A percentile compares a stretch with the other conserved stretches of the same genome.
These are phyloP conservation scores for Trichosporon sp. DNA, from an alignment of 1,284 basidiomycete genomes.

Conservation along the genomic window DNA sequence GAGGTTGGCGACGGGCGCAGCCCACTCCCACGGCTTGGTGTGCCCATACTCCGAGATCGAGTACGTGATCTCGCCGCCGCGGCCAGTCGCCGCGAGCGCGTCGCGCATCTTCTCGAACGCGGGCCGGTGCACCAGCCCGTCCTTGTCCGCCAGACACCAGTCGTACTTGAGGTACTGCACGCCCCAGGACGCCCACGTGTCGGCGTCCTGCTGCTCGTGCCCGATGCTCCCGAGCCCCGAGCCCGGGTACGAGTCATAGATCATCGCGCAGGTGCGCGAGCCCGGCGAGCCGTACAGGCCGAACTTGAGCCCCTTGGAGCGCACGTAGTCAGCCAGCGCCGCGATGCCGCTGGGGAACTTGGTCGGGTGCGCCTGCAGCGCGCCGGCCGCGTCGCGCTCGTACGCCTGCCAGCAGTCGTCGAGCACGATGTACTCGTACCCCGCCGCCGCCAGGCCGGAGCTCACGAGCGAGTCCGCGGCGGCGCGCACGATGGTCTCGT, in stretches of 20 bases:
- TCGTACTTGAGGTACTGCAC: conserved; percentile 8
- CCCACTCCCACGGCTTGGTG: conserved; percentile 7
- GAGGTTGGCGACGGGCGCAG: background rate
- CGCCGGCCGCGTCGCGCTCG: background rate
- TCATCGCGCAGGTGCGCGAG: background rate
- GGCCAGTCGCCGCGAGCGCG: background rate
- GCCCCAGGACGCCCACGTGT: conserved; percentile 3
- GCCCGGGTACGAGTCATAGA: conserved; percentile 1
- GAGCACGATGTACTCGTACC: background rate
- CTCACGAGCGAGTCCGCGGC: background rate
- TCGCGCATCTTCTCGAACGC: conserved; percentile 4
- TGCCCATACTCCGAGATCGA: conserved; percentile 6
- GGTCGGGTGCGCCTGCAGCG: background rate
- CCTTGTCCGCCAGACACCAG: conserved; percentile 6
- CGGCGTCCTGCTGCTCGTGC: conserved; percentile 3
- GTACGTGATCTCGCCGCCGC: background rate
- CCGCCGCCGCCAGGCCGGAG: background rate
- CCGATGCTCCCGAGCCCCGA: background rate
- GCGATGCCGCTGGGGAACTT: background rate
- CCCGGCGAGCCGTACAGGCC: conserved; percentile 8
- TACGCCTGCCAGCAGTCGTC: conserved; percentile 6
- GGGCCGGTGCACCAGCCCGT: background rate
- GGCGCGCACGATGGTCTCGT: background rate
- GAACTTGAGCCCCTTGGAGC: conserved; percentile 7
- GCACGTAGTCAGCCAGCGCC: background rate